Base-by-base conservation (phyloP, 1,139 yeast species). In the Scheffersomyces insectosa region DNA sequence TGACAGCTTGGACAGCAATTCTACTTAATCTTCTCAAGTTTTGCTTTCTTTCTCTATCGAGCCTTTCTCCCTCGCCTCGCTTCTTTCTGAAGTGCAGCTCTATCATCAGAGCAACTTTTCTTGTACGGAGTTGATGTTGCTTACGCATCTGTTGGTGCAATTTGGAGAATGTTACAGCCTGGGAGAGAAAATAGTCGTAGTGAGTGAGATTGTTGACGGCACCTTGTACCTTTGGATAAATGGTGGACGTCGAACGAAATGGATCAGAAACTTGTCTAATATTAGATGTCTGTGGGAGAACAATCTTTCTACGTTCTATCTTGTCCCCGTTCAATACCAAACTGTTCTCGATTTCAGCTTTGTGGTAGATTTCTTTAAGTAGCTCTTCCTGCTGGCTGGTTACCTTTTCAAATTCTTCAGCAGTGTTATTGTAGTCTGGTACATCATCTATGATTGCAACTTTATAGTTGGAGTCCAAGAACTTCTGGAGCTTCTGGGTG, bases 51-150 rank as follows among this genome's bases (percentile, higher is more conserved):
- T 86, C 93, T 49, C 82, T 80, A 14, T 78, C 77, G 47, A 83
- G 79, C 48, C 96, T 79, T 51, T 93, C 98, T 51, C 88, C 90
- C 37, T 95, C 96, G 41, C 96, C 96, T 1, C 85, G 83, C 44
- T 88, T 77, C 63, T 90, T 83, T 55, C 86, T 87, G 68, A 90
- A 93, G 67, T 93, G 95, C 40, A 77, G 82, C 48, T 91, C 98
- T 28, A 95, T 72, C 87, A 90, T 88, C 39, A 77, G 82, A 0
- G 97, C 85, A 12, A 90, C 76, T 53, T 82, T 88, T 55, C 84
- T 79, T 2, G 89, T 83, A 49, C 83, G 73, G n/a, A 84, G 76
- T 25, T 82, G 77, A 53, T 87, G 88, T 27, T 80, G 79, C 46
- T 73, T 80, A 41, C 89, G 76, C 47, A 80, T 76, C 48, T 85